phyloP scores from a whole-genome alignment of 495 filamentous ascomycete species.

The Pyronema domesticum region DNA sequence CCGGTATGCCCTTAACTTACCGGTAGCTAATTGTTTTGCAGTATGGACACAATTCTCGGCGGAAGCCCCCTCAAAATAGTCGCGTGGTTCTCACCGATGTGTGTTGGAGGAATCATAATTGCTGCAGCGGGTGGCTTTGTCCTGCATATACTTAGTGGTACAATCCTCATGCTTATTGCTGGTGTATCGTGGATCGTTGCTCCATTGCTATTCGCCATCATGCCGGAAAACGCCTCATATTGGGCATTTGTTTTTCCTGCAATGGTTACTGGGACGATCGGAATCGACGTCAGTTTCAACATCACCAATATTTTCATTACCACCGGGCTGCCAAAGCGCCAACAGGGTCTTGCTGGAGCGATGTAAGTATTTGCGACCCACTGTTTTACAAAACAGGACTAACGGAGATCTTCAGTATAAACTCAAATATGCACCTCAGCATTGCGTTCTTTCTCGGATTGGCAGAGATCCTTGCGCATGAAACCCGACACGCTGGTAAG shows the following conservation, averaged over 20 bases:
- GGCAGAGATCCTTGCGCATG: slow-evolving; percentile 48
- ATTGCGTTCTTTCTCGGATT: slow-evolving; percentile 66
- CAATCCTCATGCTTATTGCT: slow-evolving; percentile 49
- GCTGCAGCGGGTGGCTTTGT: slow-evolving; percentile 55
- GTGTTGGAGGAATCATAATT: slow-evolving; percentile 54
- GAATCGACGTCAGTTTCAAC: slow-evolving; percentile 71
- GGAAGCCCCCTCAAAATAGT: slow-evolving; percentile 47
- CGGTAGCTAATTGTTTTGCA: slow-evolving; percentile 17
- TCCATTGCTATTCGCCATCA: slow-evolving; percentile 52
- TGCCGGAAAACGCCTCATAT: slow-evolving; percentile 42
- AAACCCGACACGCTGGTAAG: slow-evolving; percentile 31
- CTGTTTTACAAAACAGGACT: background rate
- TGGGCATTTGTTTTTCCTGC: slow-evolving; percentile 64
- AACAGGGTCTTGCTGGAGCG: slow-evolving; percentile 63
- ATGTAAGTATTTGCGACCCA: slow-evolving; percentile 23
- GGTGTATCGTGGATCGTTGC: slow-evolving; percentile 46
- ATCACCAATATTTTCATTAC: slow-evolving; percentile 75
- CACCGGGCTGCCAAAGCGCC: slow-evolving; percentile 45
- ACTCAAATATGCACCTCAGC: slow-evolving; percentile 54
- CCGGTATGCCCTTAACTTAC: background rate
- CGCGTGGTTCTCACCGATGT: slow-evolving; percentile 66
- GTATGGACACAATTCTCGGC: slow-evolving; percentile 49
- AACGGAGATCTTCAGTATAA: slow-evolving; percentile 28
- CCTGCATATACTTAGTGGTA: slow-evolving; percentile 57
- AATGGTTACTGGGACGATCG: slow-evolving; percentile 67